Percentiles rank a stretch among this genome's conserved stretches.
These are phyloP conservation scores for Harrya chromipes DNA, from an alignment of 768 basidiomycete species.

Conservation along the genomic window DNA sequence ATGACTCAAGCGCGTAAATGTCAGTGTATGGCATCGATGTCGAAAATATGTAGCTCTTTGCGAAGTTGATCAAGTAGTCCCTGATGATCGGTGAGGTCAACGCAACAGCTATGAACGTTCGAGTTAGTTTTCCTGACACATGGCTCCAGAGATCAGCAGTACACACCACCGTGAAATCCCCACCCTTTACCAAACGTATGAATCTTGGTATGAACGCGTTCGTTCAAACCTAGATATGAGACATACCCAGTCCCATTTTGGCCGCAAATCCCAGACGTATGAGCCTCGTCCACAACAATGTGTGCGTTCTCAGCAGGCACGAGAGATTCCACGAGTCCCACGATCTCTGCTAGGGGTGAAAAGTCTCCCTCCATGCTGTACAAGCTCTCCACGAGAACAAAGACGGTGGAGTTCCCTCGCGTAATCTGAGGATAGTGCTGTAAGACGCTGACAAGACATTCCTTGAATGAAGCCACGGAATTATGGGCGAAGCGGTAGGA, in stretches of 20 bases:
- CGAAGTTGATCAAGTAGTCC: conserved; percentile 21
- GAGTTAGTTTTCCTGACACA: no score
- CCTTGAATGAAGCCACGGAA: conserved; percentile 33
- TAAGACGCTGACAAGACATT: conserved; percentile 26
- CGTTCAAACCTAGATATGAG: conserved; percentile 40
- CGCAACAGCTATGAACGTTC: conserved; percentile 11
- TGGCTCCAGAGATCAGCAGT: no score
- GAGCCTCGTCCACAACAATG: conserved; percentile 57
- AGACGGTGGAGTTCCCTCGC: conserved; percentile 34
- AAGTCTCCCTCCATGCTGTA: conserved; percentile 65
- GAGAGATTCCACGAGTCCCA: conserved; percentile 35
- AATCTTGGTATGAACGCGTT: conserved; percentile 42
- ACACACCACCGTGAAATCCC: conserved; percentile 21
- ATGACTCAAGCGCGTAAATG: conserved; percentile 33
- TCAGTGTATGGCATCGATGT: conserved; percentile 21
- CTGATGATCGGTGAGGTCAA: conserved; percentile 17
- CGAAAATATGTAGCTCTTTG: conserved; percentile 19
- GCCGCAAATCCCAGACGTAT: conserved; percentile 55
- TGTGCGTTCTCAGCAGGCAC: conserved; percentile 38
- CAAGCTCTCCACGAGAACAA: conserved; percentile 50
- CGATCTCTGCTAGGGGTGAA: conserved; percentile 42
- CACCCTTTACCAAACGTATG: conserved; percentile 53
- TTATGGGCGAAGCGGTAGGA: conserved; percentile 45
- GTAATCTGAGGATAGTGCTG: conserved; percentile 21
- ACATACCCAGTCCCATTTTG: conserved; percentile 43